Evolutionary conservation across 768 basidiomycete species (phyloP), one percentile per base, ranked within the genome.

Genomic region (Lepiota subincarnata): DNA sequence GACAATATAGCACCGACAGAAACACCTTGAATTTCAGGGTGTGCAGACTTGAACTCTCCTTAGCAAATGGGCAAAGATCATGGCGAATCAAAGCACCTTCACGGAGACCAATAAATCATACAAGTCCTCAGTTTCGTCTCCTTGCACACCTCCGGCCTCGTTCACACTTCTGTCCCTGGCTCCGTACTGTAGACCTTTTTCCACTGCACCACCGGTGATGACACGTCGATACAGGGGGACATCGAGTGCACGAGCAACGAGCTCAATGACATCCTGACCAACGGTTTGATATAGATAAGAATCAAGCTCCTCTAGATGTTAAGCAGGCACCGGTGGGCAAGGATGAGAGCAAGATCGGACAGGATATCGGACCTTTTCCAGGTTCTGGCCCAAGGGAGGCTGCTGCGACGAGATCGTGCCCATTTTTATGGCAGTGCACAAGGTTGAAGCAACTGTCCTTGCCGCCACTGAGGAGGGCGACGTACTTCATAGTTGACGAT

Each of bases 201-300:
- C 85, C 8, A 98, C 68, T 1, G 97, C 87, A 24, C 76, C 74
- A 1, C 97, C 97, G 7, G 73, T 75, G 56, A 99, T 98, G 26
- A 90, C 75, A 53, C 80, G 78, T 24, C 90, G 80, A 72, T 88
- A 91, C 8, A 98, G 77, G 7, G 97, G 97, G 1, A 96, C 82
- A 13, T 83, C 87, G 52, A 98, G 74, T 1, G 96, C 92, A 46
- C 76, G 74, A 18, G 93, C 94, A 51, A 98, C 86, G 47, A 87
- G 76, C 45, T 90, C 84, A 55, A 98, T 86, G 14, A 92, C 92
- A 53, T 93, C 91, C 65, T 98, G 95, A 0, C 95, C 97, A 22
- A 99, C 95, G n/a, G 96, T 98, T 68, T 99, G 97, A 69, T 98
- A 99, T 68, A 99, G 77, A 72, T 93, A 98, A 19, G 95, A 98